Percentiles rank a stretch among this genome's conserved stretches.
These are phyloP conservation scores for Microdochium nivale DNA, from an alignment of 2,329 filamentous ascomycete species.

Conservation along the genomic window DNA sequence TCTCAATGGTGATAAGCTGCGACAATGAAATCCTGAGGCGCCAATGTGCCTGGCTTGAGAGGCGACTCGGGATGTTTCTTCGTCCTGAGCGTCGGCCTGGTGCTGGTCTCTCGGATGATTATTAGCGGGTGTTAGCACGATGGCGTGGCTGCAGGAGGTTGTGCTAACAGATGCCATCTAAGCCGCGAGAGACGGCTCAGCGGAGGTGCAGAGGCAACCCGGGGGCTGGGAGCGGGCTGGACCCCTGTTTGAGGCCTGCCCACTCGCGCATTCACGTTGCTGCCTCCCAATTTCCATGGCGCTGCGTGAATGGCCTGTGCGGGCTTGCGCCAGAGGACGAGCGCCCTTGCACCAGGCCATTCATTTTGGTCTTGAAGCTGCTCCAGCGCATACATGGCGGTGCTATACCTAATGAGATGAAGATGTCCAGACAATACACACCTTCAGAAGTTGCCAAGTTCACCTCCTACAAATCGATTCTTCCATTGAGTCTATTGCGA, in stretches of 20 bases:
- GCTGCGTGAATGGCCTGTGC: constrained; percentile 10
- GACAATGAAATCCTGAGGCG: neutral
- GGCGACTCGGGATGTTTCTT: neutral
- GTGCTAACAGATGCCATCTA: constrained; percentile 14
- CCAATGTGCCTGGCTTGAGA: neutral
- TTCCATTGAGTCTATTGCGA: too few species aligned
- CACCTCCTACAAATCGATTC: too few species aligned
- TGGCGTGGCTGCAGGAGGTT: neutral
- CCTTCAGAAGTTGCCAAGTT: too few species aligned
- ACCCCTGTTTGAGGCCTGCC: constrained; percentile 1
- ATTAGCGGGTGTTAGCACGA: constrained; percentile 8
- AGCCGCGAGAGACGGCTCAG: constrained; percentile 10
- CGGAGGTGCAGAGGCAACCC: constrained; percentile 1
- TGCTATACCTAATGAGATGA: too few species aligned
- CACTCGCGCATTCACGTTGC: constrained; percentile 10
- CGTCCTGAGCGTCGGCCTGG: constrained; percentile 7
- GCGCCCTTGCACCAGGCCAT: neutral
- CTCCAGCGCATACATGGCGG: too few species aligned
- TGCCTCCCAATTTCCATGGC: constrained; percentile 11
- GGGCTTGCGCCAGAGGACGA: neutral
- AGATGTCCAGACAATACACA: too few species aligned
- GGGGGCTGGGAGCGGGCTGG: constrained; percentile 5
- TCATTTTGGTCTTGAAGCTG: too few species aligned
- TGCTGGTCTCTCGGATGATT: constrained; percentile 1
- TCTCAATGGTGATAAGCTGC: too few species aligned